Evolutionary conservation across 164 flowering plant genomes (phyloP).

Genomic region (Magnolia officinalis): DNA sequence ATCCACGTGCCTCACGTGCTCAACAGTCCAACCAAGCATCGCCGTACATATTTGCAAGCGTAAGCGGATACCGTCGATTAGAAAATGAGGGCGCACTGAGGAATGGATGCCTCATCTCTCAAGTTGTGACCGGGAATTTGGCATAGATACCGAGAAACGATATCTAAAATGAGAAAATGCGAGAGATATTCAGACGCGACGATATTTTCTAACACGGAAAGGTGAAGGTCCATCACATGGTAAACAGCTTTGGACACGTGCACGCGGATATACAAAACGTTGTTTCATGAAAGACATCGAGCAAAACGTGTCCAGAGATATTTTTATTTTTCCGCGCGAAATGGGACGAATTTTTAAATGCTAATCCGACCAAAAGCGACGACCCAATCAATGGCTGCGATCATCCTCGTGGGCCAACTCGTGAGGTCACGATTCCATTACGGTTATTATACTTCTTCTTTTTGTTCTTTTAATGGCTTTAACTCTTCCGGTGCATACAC

Average conservation of each 20-base stretch:
- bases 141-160: too few relatives aligned
- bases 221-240: background rate
- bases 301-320: background rate
- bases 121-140: too few relatives aligned
- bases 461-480: too few relatives aligned
- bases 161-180: background rate
- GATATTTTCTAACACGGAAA: background rate
- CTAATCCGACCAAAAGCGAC: background rate
- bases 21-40: too few relatives aligned
- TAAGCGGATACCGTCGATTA: too few relatives aligned
- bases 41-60: too few relatives aligned
- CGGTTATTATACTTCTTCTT: too few relatives aligned
- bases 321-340: background rate
- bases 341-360: background rate
- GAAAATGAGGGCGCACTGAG: too few relatives aligned
- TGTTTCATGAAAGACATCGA: background rate
- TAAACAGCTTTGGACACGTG: background rate
- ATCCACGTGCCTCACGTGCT: too few relatives aligned
- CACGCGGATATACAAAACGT: background rate
- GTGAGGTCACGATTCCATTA: background rate
- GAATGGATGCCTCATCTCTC: too few relatives aligned
- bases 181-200: background rate
- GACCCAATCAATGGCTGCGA: background rate
- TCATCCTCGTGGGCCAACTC: background rate
- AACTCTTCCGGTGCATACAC: too few relatives aligned